Evolutionary conservation across 306 rosid genomes (phyloP).

Genomic region (Rosa rugosa): DNA sequence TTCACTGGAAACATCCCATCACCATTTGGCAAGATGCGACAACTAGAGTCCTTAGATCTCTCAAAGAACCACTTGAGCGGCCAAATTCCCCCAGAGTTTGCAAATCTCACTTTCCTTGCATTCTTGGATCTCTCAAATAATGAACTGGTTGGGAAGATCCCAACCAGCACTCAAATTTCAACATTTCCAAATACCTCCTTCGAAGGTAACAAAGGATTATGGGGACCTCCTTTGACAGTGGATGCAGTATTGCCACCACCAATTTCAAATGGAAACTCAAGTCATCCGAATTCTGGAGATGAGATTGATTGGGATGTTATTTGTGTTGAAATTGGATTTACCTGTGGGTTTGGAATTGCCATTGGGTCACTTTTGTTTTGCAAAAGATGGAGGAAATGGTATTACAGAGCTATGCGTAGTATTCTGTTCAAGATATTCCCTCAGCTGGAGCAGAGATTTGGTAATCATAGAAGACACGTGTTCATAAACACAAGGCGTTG

Average conservation of each 20-base stretch:
- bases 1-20: background rate
- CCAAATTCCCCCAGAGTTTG: background rate
- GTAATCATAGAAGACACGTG: background rate
- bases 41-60: background rate
- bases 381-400: slow-evolving; percentile 2
- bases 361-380: background rate
- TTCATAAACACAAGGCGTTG: background rate
- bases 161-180: too few species aligned
- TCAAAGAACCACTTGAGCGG: background rate
- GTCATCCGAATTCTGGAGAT: background rate
- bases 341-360: background rate
- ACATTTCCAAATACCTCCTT: too few species aligned
- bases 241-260: too few species aligned
- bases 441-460: background rate
- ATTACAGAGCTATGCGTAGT: background rate
- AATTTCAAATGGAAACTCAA: background rate
- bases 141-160: background rate
- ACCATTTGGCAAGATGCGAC: background rate
- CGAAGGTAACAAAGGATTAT: too few species aligned
- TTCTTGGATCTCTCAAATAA: background rate
- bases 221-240: too few species aligned
- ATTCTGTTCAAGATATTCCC: background rate
- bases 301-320: background rate
- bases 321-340: background rate
- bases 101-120: background rate